These are phyloP conservation scores for Metschnikowia baotianmanensis DNA, from an alignment of 805 yeast species.

Conservation along the genomic window DNA sequence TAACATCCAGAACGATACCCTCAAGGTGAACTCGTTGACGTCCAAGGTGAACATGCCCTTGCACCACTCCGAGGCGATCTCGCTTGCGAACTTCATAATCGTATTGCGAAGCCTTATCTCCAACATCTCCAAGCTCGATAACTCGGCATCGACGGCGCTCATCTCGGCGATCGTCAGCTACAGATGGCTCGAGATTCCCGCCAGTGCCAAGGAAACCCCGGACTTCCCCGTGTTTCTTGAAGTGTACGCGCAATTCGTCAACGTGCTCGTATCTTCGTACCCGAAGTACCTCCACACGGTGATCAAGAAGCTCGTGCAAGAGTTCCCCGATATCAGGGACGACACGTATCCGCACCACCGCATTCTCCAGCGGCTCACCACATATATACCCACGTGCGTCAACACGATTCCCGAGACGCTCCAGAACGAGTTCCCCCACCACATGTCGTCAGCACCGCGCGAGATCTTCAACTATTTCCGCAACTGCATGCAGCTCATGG, in stretches of 20 bases:
- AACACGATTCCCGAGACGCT: slow-evolving; percentile 59
- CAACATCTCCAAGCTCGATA: slow-evolving; percentile 68
- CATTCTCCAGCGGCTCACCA: slow-evolving; percentile 60
- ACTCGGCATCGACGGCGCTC: slow-evolving; percentile 48
- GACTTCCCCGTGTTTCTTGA: slow-evolving; percentile 37
- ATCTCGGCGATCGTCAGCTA: slow-evolving; percentile 62
- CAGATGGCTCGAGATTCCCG: slow-evolving; percentile 56
- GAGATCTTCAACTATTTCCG: slow-evolving; percentile 60
- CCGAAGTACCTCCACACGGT: slow-evolving; percentile 92
- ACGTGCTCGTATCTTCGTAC: slow-evolving; percentile 75
- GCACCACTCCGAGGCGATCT: slow-evolving; percentile 52
- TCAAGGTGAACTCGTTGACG: slow-evolving; percentile 58
- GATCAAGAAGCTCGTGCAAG: slow-evolving; percentile 62
- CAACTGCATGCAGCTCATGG: slow-evolving; percentile 57
- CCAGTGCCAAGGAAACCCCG: slow-evolving; percentile 14
- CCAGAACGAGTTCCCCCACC: slow-evolving; percentile 72
- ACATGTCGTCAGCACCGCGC: slow-evolving; percentile 51
- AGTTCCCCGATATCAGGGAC: slow-evolving; percentile 41
- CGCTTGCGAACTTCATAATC: slow-evolving; percentile 49
- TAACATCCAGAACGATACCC: slow-evolving; percentile 43
- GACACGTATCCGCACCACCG: slow-evolving; percentile 49
- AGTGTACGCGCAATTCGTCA: slow-evolving; percentile 66
- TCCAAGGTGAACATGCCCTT: slow-evolving; percentile 55
- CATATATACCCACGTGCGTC: slow-evolving; percentile 79
- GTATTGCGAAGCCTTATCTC: slow-evolving; percentile 58